These are phyloP conservation scores for Pseudomonodictys pantanalensis DNA, from an alignment of 495 filamentous ascomycete species.

Conservation along the genomic window DNA sequence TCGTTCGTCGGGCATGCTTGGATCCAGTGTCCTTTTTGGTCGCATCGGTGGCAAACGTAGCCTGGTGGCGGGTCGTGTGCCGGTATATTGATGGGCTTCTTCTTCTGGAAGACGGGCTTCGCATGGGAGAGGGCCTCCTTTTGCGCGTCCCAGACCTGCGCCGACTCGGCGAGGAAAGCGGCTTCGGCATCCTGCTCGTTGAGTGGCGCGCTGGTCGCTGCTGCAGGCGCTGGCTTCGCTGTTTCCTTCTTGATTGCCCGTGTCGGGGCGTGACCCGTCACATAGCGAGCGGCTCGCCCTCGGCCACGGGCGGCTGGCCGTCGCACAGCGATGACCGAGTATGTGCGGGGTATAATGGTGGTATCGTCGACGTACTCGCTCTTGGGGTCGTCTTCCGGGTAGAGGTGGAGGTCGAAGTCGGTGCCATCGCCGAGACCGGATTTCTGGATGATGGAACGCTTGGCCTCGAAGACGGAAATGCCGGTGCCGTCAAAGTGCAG, in stretches of 20 bases:
- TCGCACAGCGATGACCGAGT: conserved; percentile 85
- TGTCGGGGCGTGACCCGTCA: conserved; percentile 93
- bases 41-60: conserved; percentile 97
- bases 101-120: conserved; percentile 57
- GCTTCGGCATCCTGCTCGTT: conserved; percentile 89
- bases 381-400: conserved; percentile 68
- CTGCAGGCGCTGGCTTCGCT: conserved; percentile 59
- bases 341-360: conserved; percentile 88
- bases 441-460: conserved; percentile 93
- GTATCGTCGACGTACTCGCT: conserved; percentile 97
- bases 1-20: conserved; percentile 95
- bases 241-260: conserved; percentile 73
- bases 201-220: conserved; percentile 61
- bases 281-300: conserved; percentile 90
- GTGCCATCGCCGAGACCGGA: conserved; percentile 91
- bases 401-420: conserved; percentile 94
- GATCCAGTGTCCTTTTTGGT: conserved; percentile 98
- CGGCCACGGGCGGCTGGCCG: conserved; percentile 78
- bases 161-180: conserved; percentile 81
- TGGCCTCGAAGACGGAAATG: conserved; percentile 97
- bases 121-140: conserved; percentile 86
- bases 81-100: conserved; percentile 71
- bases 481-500: conserved; percentile 97
- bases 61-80: conserved; percentile 87
- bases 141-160: conserved; percentile 80